Conservation (phyloP, 1,284 basidiomycete species). For the Apiotrichum akiyoshidainum region DNA sequence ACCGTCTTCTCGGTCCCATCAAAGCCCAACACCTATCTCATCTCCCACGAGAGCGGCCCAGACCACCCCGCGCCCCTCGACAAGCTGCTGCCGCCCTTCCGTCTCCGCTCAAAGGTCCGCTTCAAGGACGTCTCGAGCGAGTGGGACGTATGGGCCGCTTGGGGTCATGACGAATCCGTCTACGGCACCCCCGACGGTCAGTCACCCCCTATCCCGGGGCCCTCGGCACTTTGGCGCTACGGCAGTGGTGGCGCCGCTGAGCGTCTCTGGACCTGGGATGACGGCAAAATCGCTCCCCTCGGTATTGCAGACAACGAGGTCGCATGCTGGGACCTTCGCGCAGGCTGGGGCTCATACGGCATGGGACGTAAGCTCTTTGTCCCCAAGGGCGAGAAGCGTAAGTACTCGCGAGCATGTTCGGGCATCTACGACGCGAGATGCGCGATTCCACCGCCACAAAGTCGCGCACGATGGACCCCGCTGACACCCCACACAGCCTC, state of each 20-base stretch:
- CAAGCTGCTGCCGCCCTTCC: conserved; percentile 58
- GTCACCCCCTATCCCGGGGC: not conserved
- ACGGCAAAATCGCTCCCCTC: conserved; percentile 17
- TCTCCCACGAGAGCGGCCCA: conserved; percentile 60
- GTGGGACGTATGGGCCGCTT: conserved; percentile 75
- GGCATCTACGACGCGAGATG: too few species aligned
- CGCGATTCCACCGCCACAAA: too few species aligned
- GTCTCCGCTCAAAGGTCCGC: conserved; percentile 84
- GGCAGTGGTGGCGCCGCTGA: conserved; percentile 46
- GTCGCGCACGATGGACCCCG: too few species aligned
- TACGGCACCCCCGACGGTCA: not conserved
- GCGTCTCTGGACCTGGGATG: conserved; percentile 38
- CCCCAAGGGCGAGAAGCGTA: conserved; percentile 67
- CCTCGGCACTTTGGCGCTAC: conserved; percentile 33
- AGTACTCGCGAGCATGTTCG: conserved; percentile 44
- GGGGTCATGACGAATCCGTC: conserved; percentile 54
- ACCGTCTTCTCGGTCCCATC: conserved; percentile 78
- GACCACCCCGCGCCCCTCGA: conserved; percentile 65
- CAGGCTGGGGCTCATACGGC: conserved; percentile 54
- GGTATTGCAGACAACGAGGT: conserved; percentile 33
- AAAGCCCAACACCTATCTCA: conserved; percentile 35
- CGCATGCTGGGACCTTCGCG: conserved; percentile 63
- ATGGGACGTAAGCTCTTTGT: conserved; percentile 73
- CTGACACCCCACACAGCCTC: conserved; percentile 21
- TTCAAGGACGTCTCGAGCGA: conserved; percentile 70